Percentiles rank a stretch among this genome's conserved stretches.
phyloP scores from a whole-genome alignment of 2,329 filamentous ascomycete genomes.

The Aureobasidium sp. region DNA sequence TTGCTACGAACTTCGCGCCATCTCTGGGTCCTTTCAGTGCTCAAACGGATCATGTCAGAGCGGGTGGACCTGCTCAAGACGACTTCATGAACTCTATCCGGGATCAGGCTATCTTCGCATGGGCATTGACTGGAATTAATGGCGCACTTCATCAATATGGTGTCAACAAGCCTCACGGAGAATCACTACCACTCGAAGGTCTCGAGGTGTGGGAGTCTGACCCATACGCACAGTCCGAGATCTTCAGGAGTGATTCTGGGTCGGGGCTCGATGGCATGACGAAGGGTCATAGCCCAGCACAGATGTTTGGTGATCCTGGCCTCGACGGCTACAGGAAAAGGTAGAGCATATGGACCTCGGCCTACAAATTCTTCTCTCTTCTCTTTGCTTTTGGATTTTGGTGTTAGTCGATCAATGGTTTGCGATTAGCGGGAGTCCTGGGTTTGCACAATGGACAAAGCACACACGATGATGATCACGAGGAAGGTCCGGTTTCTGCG shows the following conservation, averaged over 20 bases:
- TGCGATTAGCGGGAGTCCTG: slow-evolving; percentile 5
- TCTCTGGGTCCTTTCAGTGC: slow-evolving; percentile 37
- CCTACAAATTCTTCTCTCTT: neutral
- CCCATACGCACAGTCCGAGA: slow-evolving; percentile 22
- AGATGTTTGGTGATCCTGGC: slow-evolving; percentile 37
- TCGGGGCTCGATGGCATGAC: slow-evolving; percentile 23
- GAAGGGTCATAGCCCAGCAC: slow-evolving; percentile 20
- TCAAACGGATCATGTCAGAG: slow-evolving; percentile 30
- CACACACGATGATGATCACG: slow-evolving; percentile 10
- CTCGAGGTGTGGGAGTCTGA: slow-evolving; percentile 65
- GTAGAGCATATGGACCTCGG: neutral
- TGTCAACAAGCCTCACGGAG: slow-evolving; percentile 67
- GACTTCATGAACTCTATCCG: slow-evolving; percentile 83
- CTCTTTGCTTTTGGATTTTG: neutral
- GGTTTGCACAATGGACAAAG: slow-evolving; percentile 1
- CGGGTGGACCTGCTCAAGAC: slow-evolving; percentile 58
- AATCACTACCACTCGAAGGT: slow-evolving; percentile 67
- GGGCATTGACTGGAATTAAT: slow-evolving; percentile 85
- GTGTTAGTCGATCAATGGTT: neutral
- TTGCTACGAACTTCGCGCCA: slow-evolving; percentile 39
- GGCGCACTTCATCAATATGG: slow-evolving; percentile 73
- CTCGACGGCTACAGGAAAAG: slow-evolving; percentile 27
- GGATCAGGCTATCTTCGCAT: slow-evolving; percentile 89
- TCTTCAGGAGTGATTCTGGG: slow-evolving; percentile 21
- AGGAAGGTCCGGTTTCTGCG: neutral